These are phyloP conservation scores for Cladosporium oxysporum DNA, from an alignment of 2,329 filamentous ascomycete species.

Conservation along the genomic window DNA sequence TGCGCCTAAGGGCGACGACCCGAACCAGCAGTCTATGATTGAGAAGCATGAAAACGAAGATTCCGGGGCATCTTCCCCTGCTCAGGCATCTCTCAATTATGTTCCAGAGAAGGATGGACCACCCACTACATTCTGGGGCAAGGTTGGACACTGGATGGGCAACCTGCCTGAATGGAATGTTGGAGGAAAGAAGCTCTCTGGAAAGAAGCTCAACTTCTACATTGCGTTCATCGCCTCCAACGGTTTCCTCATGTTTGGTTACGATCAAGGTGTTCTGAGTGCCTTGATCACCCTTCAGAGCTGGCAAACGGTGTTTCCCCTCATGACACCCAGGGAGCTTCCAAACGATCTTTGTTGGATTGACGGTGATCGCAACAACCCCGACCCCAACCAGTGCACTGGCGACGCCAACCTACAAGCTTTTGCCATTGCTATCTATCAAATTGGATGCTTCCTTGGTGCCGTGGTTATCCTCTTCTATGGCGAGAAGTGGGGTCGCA, in stretches of 20 bases:
- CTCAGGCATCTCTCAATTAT: slow-evolving; percentile 11
- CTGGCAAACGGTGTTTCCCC: slow-evolving; percentile 24
- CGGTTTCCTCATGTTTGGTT: slow-evolving; percentile 21
- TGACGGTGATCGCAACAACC: slow-evolving; percentile 4
- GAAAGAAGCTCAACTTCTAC: slow-evolving; percentile 18
- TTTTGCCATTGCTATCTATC: slow-evolving; percentile 37
- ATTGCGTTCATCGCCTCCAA: slow-evolving; percentile 21
- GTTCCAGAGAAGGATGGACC: slow-evolving; percentile 2
- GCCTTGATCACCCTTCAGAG: slow-evolving; percentile 50
- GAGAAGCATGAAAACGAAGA: slow-evolving; percentile 19
- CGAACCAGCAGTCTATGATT: slow-evolving; percentile 4
- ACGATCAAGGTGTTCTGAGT: slow-evolving; percentile 51
- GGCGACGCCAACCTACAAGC: slow-evolving; percentile 43
- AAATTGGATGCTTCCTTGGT: slow-evolving; percentile 21
- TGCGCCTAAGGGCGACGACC: not conserved
- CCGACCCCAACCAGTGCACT: slow-evolving; percentile 15
- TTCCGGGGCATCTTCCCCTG: slow-evolving; percentile 11
- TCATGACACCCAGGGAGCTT: slow-evolving; percentile 19
- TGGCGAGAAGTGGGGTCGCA: slow-evolving; percentile 22
- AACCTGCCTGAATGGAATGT: slow-evolving; percentile 19
- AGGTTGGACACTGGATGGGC: slow-evolving; percentile 16
- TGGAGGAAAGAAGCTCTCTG: slow-evolving; percentile 18
- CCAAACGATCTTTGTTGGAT: slow-evolving; percentile 20
- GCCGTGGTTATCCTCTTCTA: slow-evolving; percentile 20
- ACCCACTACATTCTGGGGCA: slow-evolving; percentile 17